Percentiles rank a stretch among this genome's conserved stretches.
These are phyloP conservation scores for Trypanosoma caninum DNA, from an alignment of 208 protist genomes.

Conservation along the genomic window DNA sequence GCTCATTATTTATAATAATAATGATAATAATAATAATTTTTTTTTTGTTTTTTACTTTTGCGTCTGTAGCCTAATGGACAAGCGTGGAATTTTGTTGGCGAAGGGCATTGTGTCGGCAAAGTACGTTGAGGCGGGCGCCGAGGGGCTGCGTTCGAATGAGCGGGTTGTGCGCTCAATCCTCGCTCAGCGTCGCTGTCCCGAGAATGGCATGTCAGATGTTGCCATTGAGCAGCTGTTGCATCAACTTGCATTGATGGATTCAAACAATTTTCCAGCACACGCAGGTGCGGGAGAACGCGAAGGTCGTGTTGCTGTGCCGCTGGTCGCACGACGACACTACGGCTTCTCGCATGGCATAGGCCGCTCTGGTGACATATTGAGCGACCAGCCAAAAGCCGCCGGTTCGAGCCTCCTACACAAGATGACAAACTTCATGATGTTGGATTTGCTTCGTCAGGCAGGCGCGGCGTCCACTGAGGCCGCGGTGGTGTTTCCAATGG, in stretches of 20 bases:
- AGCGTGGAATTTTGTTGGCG: constrained; percentile 36
- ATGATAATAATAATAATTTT: too few species aligned
- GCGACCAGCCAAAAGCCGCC: constrained; percentile 97
- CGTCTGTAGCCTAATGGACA: constrained; percentile 36
- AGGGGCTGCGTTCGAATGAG: constrained; percentile 37
- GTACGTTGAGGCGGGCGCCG: constrained; percentile 51
- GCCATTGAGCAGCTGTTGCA: constrained; percentile 88
- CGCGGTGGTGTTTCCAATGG: constrained; percentile 92
- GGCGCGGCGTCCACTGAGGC: constrained; percentile 41
- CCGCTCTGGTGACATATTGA: constrained; percentile 92
- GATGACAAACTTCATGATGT: constrained; percentile 89
- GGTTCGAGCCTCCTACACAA: constrained; percentile 93
- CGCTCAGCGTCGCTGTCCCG: constrained; percentile 86
- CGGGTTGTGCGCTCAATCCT: constrained; percentile 52
- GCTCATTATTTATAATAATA: too few species aligned
- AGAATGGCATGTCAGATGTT: constrained; percentile 82
- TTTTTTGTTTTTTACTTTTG: background rate
- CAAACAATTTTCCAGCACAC: constrained; percentile 86
- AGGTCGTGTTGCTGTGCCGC: constrained; percentile 77
- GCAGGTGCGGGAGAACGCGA: constrained; percentile 96
- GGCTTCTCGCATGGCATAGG: constrained; percentile 94
- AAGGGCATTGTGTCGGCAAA: constrained; percentile 37
- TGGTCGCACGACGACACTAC: constrained; percentile 89
- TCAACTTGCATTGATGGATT: constrained; percentile 95
- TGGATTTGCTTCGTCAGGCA: constrained; percentile 68